A percentile compares a stretch with the other conserved stretches of the same genome.
Evolutionary conservation across 768 basidiomycete genomes (phyloP).

Genomic region (Podaxis sp.): DNA sequence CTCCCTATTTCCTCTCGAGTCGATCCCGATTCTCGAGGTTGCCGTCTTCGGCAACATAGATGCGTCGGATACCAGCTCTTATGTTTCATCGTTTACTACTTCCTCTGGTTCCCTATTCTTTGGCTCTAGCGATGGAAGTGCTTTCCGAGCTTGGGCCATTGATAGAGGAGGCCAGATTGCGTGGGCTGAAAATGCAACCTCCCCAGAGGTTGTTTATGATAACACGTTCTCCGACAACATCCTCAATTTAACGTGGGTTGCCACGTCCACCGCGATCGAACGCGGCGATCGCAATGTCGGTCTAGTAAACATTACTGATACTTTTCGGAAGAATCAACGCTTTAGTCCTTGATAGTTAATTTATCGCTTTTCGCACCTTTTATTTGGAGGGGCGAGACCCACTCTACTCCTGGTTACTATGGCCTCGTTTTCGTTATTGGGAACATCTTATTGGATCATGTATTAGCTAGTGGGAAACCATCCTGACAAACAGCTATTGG

Average conservation of each 20-base stretch:
- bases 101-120: conserved; percentile 56
- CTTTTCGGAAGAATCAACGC: conserved; percentile 34
- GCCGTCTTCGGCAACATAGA: conserved; percentile 61
- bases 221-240: conserved; percentile 37
- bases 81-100: conserved; percentile 51
- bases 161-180: conserved; percentile 35
- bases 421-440: not conserved
- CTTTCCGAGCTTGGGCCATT: conserved; percentile 57
- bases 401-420: not conserved
- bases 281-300: conserved; percentile 30
- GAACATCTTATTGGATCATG: conserved; percentile 10
- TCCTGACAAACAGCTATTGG: not conserved
- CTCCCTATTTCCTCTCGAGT: conserved; percentile 38
- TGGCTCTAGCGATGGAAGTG: conserved; percentile 49
- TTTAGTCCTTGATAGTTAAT: conserved; percentile 29
- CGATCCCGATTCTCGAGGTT: conserved; percentile 57
- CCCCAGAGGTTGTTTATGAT: conserved; percentile 52
- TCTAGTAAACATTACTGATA: conserved; percentile 45
- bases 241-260: conserved; percentile 53
- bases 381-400: conserved; percentile 6
- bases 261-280: conserved; percentile 36
- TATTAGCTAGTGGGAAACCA: conserved; percentile 4
- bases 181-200: conserved; percentile 56
- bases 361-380: conserved; percentile 19
- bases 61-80: conserved; percentile 46